These are phyloP conservation scores for Suillus luteus DNA, from an alignment of 768 basidiomycete genomes.

Conservation along the genomic window DNA sequence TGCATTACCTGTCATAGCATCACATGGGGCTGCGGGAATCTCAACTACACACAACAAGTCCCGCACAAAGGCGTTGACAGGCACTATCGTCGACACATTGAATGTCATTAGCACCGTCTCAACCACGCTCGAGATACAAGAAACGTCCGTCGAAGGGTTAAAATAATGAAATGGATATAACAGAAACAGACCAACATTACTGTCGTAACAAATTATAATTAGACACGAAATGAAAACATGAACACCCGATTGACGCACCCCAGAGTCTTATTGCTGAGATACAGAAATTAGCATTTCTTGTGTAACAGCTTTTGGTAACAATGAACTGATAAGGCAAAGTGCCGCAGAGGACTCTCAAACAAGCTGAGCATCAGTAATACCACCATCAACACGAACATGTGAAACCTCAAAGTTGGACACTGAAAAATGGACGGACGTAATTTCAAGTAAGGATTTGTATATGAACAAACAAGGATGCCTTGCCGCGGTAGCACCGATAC, in stretches of 20 bases:
- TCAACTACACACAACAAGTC: not conserved
- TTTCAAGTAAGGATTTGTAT: not conserved
- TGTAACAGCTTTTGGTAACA: not conserved
- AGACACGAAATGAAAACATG: not conserved
- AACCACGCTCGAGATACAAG: not conserved
- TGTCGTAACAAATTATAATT: not conserved
- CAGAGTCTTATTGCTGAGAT: not conserved
- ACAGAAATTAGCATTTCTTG: not conserved
- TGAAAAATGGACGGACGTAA: not conserved
- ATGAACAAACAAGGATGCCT: not conserved
- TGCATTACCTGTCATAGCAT: not conserved
- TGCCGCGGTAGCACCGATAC: not conserved
- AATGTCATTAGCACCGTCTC: not conserved
- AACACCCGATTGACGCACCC: not conserved
- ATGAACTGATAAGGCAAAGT: not conserved
- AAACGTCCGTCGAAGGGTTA: not conserved
- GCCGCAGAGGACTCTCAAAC: not conserved
- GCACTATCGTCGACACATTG: not conserved
- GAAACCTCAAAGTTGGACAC: not conserved
- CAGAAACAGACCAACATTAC: not conserved
- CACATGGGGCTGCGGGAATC: not conserved
- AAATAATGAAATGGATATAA: not conserved
- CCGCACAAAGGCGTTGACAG: too few relatives aligned
- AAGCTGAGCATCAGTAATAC: not conserved
- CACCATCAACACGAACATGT: not conserved